Conservation (phyloP, 768 basidiomycete species). For the Mycena albidolilacea region DNA sequence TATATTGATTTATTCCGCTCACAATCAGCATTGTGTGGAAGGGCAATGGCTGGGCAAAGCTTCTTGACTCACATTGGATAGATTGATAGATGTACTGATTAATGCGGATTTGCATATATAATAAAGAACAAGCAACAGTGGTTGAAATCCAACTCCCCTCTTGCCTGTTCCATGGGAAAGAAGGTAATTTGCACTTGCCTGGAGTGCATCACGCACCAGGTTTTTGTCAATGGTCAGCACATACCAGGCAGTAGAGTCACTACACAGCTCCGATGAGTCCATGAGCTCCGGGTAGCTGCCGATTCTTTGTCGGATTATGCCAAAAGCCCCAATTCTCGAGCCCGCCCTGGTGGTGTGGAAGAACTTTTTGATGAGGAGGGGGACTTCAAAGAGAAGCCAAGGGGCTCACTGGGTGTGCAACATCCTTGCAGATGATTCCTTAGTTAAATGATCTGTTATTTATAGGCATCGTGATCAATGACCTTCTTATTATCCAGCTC, state of each 20-base stretch:
- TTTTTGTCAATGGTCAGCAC: no score
- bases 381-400: no score
- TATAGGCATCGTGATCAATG: no score
- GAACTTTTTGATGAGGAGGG: constrained; percentile 11
- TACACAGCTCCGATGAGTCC: neutral
- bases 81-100: no score
- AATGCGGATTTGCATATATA: constrained; percentile 13
- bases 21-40: no score
- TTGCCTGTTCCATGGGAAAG: constrained; percentile 14
- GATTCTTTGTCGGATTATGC: neutral
- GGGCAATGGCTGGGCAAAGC: no score
- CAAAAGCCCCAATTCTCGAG: neutral
- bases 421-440: no score
- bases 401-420: no score
- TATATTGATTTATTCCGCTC: no score
- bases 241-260: neutral
- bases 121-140: constrained; percentile 3
- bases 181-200: constrained; percentile 5
- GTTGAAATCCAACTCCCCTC: constrained; percentile 9
- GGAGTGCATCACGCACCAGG: neutral
- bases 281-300: neutral
- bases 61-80: no score
- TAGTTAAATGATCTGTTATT: no score
- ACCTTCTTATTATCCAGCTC: no score
- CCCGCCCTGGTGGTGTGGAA: constrained; percentile 9